Conservation (phyloP, 345 rosid genomes). For the Hibiscus tridactylites region DNA sequence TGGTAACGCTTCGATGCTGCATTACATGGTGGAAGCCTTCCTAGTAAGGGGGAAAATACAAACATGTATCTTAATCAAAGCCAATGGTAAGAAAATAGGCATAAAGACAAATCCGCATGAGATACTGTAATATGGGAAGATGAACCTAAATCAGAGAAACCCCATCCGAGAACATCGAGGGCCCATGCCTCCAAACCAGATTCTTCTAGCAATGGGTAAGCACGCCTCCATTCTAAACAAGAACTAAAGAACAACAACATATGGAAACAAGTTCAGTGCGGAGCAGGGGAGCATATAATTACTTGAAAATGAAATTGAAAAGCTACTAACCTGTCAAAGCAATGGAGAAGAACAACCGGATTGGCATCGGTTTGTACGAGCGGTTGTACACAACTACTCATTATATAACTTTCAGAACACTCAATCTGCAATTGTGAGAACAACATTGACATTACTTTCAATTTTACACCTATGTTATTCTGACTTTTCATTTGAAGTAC, state of each 20-base stretch:
- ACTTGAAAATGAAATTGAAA: background rate
- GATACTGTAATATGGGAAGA: background rate
- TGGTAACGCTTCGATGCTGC: constrained; percentile 67
- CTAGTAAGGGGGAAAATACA: constrained; percentile 18
- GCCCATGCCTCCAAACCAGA: constrained; percentile 87
- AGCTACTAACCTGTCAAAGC: constrained; percentile 72
- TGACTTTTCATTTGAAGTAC: no score
- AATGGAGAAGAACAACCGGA: constrained; percentile 75
- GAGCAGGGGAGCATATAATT: background rate
- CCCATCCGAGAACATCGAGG: constrained; percentile 89
- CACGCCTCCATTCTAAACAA: constrained; percentile 76
- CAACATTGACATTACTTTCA: background rate
- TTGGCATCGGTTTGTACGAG: constrained; percentile 21
- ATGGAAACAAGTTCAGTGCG: constrained; percentile 1
- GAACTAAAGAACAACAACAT: constrained; percentile 33
- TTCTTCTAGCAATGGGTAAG: constrained; percentile 64
- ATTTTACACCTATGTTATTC: background rate
- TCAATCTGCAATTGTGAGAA: constrained; percentile 34
- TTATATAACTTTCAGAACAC: constrained; percentile 31
- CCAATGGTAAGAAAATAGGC: background rate
- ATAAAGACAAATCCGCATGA: background rate
- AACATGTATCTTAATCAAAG: background rate
- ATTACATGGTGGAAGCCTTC: constrained; percentile 59
- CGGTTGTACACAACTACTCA: constrained; percentile 79
- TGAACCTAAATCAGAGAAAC: constrained; percentile 79